These are phyloP conservation scores for Vigna angularis DNA, from an alignment of 306 rosid species.

Conservation along the genomic window DNA sequence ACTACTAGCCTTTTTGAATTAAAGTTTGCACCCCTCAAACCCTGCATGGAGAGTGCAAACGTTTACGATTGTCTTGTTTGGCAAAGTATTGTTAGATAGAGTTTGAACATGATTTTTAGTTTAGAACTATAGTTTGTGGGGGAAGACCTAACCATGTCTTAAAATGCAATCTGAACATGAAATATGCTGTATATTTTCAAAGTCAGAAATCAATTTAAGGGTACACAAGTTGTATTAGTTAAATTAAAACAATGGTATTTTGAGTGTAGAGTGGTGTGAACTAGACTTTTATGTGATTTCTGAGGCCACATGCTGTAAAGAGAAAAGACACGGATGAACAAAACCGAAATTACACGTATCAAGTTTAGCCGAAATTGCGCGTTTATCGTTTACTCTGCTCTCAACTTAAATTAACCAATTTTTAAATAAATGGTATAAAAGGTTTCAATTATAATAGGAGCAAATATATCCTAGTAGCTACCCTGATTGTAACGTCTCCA, in stretches of 20 bases:
- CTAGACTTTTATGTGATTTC: background rate
- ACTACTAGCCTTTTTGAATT: constrained; percentile 7
- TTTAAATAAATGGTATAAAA: too few species aligned
- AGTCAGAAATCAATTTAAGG: background rate
- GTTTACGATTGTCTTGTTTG: constrained; percentile 13
- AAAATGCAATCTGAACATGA: background rate
- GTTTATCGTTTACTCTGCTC: too few species aligned
- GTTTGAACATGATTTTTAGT: background rate
- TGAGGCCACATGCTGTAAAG: background rate
- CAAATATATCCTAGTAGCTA: too few species aligned
- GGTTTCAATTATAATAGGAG: too few species aligned
- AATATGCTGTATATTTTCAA: background rate
- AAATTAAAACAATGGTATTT: background rate
- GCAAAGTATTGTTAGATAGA: background rate
- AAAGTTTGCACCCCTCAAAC: background rate
- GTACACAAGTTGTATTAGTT: background rate
- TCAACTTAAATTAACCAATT: too few species aligned
- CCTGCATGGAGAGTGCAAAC: constrained; percentile 17
- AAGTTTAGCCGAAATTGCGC: background rate
- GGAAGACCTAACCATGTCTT: background rate
- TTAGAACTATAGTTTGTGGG: background rate
- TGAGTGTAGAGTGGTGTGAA: background rate
- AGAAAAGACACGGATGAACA: background rate
- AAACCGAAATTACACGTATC: background rate
- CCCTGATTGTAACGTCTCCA: too few species aligned